Conservation (phyloP, 192 early-diverging fungal genomes). For the Umbelopsis sp. region DNA sequence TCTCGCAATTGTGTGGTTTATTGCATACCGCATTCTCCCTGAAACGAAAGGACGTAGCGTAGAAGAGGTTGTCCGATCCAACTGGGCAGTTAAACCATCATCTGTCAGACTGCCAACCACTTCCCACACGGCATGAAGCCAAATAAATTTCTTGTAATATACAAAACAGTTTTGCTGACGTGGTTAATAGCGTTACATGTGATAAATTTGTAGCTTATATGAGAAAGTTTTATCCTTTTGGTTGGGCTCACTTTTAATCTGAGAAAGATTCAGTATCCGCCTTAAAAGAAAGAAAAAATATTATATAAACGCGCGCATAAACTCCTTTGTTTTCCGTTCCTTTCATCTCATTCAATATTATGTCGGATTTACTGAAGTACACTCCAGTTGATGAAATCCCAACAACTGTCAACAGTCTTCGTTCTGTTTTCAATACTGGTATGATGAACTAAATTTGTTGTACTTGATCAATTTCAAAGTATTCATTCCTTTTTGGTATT, state of each 20-base stretch:
- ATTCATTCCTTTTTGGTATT: no score
- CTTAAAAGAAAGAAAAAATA: no score
- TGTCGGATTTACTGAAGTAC: neutral
- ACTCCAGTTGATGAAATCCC: conserved; percentile 5
- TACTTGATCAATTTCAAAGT: no score
- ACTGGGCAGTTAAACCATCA: conserved; percentile 21
- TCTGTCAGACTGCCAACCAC: neutral
- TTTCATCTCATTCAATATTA: neutral
- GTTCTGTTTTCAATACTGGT: conserved; percentile 26
- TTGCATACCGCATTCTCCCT: conserved; percentile 58
- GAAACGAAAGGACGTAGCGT: conserved; percentile 70
- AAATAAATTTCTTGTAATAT: neutral
- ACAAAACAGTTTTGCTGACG: no score
- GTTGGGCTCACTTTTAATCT: no score
- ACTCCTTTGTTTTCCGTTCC: neutral
- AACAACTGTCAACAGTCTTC: conserved; percentile 18
- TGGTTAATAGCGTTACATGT: no score
- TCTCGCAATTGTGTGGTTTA: conserved; percentile 35
- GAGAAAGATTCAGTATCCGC: no score
- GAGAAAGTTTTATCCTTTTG: no score
- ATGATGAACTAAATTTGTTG: neutral
- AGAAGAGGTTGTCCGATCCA: conserved; percentile 49
- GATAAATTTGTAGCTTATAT: no score
- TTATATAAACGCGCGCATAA: no score
- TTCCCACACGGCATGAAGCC: neutral